Percentiles rank a stretch among this genome's conserved stretches.
phyloP scores from a whole-genome alignment of 495 filamentous ascomycete genomes.

The Amorphotheca resinae region DNA sequence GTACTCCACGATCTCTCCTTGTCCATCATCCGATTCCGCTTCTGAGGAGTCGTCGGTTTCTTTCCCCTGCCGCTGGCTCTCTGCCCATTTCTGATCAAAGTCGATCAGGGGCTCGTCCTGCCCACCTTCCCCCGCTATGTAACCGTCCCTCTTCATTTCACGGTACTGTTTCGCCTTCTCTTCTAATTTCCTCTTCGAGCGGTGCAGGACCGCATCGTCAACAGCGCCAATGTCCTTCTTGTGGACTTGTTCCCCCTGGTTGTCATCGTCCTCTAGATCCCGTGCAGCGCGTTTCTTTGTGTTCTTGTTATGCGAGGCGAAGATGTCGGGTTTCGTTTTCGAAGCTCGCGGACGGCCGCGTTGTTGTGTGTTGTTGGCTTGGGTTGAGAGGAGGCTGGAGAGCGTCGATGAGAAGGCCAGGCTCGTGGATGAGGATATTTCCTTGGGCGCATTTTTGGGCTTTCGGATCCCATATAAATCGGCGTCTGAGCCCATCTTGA shows the following conservation, averaged over 20 bases:
- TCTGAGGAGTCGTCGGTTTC: slow-evolving; percentile 29
- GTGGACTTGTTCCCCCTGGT: slow-evolving; percentile 16
- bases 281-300: slow-evolving; percentile 40
- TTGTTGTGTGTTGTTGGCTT: slow-evolving; percentile 20
- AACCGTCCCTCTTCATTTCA: slow-evolving; percentile 67
- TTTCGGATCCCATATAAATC: slow-evolving; percentile 68
- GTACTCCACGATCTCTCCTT: slow-evolving; percentile 61
- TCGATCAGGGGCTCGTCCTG: slow-evolving; percentile 58
- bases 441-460: slow-evolving; percentile 43
- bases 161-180: slow-evolving; percentile 78
- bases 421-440: slow-evolving; percentile 56
- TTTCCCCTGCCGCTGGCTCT: slow-evolving; percentile 34
- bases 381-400: slow-evolving; percentile 49
- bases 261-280: slow-evolving; percentile 24
- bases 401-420: slow-evolving; percentile 72
- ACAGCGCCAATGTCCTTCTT: slow-evolving; percentile 29
- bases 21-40: slow-evolving; percentile 27
- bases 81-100: slow-evolving; percentile 91
- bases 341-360: slow-evolving; percentile 52
- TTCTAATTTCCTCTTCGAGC: slow-evolving; percentile 67
- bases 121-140: slow-evolving; percentile 36
- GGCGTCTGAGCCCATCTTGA: slow-evolving; percentile 26
- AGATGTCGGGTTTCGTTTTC: slow-evolving; percentile 59
- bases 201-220: slow-evolving; percentile 23
- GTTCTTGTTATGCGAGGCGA: slow-evolving; percentile 57